Evolutionary conservation across 768 basidiomycete genomes (phyloP).

Genomic region (Pleurotus tuoliensis): DNA sequence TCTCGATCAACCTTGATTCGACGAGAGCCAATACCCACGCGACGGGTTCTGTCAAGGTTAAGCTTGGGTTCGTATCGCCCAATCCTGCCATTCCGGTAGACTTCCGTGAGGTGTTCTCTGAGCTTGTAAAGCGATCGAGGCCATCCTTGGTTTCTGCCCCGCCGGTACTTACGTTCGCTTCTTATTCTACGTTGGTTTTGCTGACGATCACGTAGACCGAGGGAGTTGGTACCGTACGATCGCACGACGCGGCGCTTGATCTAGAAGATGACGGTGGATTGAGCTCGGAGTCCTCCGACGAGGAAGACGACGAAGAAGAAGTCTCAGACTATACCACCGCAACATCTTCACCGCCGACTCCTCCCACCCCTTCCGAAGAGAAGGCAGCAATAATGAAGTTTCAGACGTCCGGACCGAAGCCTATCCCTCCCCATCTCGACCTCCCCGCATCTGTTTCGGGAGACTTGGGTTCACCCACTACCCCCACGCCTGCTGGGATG

Average conservation of each 20-base stretch:
- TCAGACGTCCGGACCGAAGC: background rate
- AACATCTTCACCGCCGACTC: constrained; percentile 12
- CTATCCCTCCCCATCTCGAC: background rate
- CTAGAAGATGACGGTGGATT: constrained; percentile 80
- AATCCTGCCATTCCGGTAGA: constrained; percentile 40
- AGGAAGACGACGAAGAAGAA: constrained; percentile 29
- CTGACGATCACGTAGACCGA: constrained; percentile 52
- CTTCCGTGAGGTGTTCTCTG: constrained; percentile 57
- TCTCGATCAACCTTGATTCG: constrained; percentile 36
- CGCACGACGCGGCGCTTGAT: constrained; percentile 47
- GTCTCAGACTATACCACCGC: constrained; percentile 17
- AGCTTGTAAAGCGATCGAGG: constrained; percentile 60
- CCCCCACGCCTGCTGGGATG: background rate
- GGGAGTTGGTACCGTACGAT: constrained; percentile 80
- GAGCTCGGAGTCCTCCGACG: constrained; percentile 37
- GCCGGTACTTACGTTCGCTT: constrained; percentile 43
- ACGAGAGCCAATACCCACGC: constrained; percentile 36
- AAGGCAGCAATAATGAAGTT: background rate
- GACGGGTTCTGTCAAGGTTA: constrained; percentile 38
- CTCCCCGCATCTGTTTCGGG: constrained; percentile 5
- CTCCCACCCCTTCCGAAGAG: background rate
- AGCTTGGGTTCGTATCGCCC: constrained; percentile 45
- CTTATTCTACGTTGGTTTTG: background rate
- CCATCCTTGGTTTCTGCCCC: constrained; percentile 72
- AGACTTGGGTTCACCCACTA: constrained; percentile 1